phyloP scores from a whole-genome alignment of 768 basidiomycete genomes.

The Tylopilus sp. region DNA sequence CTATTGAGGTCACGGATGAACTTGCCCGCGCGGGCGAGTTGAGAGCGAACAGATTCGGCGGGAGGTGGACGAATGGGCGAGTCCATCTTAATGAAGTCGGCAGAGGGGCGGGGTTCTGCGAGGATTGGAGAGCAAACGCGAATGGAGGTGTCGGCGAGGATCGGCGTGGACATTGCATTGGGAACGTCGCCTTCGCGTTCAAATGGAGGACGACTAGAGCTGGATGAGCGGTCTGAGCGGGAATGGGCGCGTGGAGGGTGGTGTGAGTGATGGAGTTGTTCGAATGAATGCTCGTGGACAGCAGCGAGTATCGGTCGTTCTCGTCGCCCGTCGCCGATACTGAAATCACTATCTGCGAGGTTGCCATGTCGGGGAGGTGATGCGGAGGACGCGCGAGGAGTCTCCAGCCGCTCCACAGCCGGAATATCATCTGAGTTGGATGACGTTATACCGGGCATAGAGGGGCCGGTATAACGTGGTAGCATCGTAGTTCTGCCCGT shows the following conservation, averaged over 20 bases:
- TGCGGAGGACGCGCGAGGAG: conserved; percentile 23
- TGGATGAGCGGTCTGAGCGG: conserved; percentile 19
- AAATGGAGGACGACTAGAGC: conserved; percentile 24
- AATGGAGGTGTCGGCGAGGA: conserved; percentile 24
- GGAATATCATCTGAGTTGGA: conserved; percentile 30
- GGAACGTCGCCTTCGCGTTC: conserved; percentile 22
- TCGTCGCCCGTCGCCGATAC: conserved; percentile 20
- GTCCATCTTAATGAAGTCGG: conserved; percentile 50
- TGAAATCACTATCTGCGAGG: conserved; percentile 18
- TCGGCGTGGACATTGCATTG: conserved; percentile 29
- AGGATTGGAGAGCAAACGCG: conserved; percentile 35
- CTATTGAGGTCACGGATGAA: conserved; percentile 37
- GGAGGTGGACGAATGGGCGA: conserved; percentile 39
- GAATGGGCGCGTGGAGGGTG: conserved; percentile 16
- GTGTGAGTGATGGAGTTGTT: conserved; percentile 15
- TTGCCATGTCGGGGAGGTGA: conserved; percentile 21
- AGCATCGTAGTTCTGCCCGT: conserved; percentile 9
- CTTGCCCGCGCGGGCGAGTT: conserved; percentile 35
- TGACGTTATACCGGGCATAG: conserved; percentile 15
- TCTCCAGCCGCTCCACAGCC: conserved; percentile 26
- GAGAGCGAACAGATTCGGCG: conserved; percentile 32
- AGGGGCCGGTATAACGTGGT: conserved; percentile 22
- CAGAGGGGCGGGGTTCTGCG: conserved; percentile 39
- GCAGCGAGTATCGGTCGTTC: conserved; percentile 25
- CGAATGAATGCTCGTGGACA: conserved; percentile 23